Conservation (phyloP, 73 alveolate genomes). For the Paramecium sonneborni region DNA sequence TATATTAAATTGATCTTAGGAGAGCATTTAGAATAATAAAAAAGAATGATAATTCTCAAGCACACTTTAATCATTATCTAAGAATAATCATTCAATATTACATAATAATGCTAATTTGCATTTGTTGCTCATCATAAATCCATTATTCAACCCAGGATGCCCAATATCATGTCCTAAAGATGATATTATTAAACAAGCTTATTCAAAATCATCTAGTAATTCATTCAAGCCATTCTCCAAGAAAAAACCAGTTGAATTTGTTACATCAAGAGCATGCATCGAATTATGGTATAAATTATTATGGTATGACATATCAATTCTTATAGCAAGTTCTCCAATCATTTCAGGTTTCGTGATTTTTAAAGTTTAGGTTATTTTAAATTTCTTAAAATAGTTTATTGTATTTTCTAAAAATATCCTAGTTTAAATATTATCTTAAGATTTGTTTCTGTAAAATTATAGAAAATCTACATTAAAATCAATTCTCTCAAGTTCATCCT, state of each 20-base stretch:
- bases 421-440: not conserved
- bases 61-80: constrained; percentile 73
- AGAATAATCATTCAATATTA: not conserved
- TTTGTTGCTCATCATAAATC: constrained; percentile 61
- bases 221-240: constrained; percentile 23
- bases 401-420: constrained; percentile 24
- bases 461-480: constrained; percentile 29
- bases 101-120: constrained; percentile 71
- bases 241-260: constrained; percentile 38
- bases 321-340: not conserved
- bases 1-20: not conserved
- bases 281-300: constrained; percentile 43
- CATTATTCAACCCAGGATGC: constrained; percentile 76
- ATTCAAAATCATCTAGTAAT: constrained; percentile 49
- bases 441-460: not conserved
- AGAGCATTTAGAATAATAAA: not conserved
- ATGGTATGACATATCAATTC: not conserved
- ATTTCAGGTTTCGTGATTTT: not conserved
- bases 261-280: constrained; percentile 46
- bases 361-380: not conserved
- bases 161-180: constrained; percentile 69
- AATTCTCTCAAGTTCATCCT: not conserved
- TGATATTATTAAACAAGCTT: constrained; percentile 57
- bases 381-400: not conserved
- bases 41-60: constrained; percentile 75